These are phyloP conservation scores for Colletotrichum sp. DNA, from an alignment of 2,329 filamentous ascomycete genomes.

Conservation along the genomic window DNA sequence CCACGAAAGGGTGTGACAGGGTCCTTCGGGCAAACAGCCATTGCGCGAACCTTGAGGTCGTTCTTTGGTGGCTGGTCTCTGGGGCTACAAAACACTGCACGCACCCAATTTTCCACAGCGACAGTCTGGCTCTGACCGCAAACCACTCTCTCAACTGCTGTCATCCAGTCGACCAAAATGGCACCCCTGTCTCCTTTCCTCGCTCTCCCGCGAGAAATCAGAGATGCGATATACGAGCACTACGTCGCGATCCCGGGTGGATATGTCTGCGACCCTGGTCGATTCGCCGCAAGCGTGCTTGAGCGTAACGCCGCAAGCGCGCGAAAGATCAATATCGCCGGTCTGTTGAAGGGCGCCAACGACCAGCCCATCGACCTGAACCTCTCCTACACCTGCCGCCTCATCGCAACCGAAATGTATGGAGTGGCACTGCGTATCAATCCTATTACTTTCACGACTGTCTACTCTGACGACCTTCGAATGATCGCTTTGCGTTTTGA, in stretches of 20 bases:
- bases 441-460: fast-evolving
- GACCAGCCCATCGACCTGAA: not conserved
- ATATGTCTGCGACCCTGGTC: not conserved
- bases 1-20: not conserved
- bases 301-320: not conserved
- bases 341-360: not conserved
- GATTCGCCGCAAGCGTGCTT: not conserved
- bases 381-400: not conserved
- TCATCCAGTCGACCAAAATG: not conserved
- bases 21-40: not conserved
- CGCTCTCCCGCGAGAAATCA: not conserved
- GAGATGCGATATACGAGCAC: not conserved
- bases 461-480: not conserved
- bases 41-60: not conserved
- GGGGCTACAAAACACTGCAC: not conserved
- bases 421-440: not conserved
- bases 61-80: not conserved
- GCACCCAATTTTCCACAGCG: not conserved
- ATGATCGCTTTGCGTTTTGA: not conserved
- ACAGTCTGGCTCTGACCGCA: not conserved
- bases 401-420: not conserved
- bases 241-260: not conserved
- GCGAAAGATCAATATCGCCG: not conserved
- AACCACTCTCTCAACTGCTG: not conserved
- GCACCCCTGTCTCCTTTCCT: not conserved